Base-by-base conservation (phyloP, 805 yeast species). In the Yamadazyma paraphyllophila region DNA sequence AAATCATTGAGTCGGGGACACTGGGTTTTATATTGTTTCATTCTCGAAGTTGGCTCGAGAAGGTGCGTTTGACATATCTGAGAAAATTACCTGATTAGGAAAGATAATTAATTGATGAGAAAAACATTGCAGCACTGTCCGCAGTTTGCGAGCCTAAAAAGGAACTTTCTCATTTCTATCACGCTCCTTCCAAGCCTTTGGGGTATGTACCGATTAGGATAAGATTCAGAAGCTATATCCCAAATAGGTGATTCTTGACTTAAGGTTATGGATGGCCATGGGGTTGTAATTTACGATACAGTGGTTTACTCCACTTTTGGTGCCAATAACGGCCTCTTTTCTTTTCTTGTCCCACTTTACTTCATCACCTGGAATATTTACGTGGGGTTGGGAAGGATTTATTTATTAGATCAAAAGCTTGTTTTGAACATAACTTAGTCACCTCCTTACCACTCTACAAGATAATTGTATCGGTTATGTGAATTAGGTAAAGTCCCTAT, bases 21-120 rank as follows among this genome's bases (percentile, higher is more conserved):
- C n/a, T n/a, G 31, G 14, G 14, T 31, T 40, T 31, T 40, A 40
- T 40, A 40, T n/a, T 11, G 26, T 29, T 27, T 29, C 41, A 36
- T 37, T 9, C 24, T 14, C 27, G 20, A 32, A 24, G 16, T 20
- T 31, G 32, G 31, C 33, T 25, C 29, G 41, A 17, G 16, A 17
- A 37, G 5, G 6, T 39, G 29, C 34, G 41, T 33, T 46, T 46
- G 49, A 43, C 49, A 43, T 39, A 44, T 44, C 52, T 39, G 14
- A 27, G 35, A 39, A 45, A 50, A 49, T 51, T 56, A 31, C 61
- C 59, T 37, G 36, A 47, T 52, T 47, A 47, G 61, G 61, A 24
- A 54, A 50, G 41, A 48, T 45, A 42, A 47, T 49, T 7, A 29
- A 36, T 15, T 20, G 16, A 12, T 27, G 14, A 31, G 41, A 39